Evolutionary conservation across 257 asterid species (phyloP).

Genomic region (Nemophila menziesii): DNA sequence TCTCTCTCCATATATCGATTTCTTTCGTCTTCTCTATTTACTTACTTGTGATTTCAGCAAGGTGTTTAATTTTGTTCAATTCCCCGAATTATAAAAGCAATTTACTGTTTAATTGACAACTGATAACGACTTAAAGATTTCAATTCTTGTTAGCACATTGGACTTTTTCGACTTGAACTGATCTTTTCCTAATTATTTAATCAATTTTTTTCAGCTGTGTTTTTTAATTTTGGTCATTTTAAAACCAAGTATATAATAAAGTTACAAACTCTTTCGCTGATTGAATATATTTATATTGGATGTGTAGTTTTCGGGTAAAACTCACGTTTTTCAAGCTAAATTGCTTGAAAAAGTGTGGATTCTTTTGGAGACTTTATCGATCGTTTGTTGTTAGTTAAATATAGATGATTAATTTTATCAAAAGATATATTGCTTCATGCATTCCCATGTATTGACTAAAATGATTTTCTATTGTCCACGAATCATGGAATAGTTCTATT

Average conservation of each 20-base stretch:
- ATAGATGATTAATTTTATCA: neutral
- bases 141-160: neutral
- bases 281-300: too few species aligned
- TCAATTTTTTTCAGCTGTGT: neutral
- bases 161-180: neutral
- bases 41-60: too few species aligned
- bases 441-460: too few species aligned
- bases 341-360: neutral
- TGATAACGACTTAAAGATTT: neutral
- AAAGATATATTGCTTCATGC: neutral
- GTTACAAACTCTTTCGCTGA: too few species aligned
- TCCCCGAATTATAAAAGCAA: too few species aligned
- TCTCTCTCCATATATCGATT: neutral
- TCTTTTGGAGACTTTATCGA: neutral
- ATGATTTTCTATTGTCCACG: too few species aligned
- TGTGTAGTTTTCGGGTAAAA: neutral
- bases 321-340: neutral
- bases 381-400: neutral
- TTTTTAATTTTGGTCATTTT: too few species aligned
- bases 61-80: too few species aligned
- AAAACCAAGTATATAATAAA: too few species aligned
- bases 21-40: too few species aligned
- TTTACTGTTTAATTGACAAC: neutral
- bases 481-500: too few species aligned
- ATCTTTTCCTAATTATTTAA: too few species aligned